Conservation (phyloP, 2,329 filamentous ascomycete genomes). For the Zymoseptoria pseudotritici region DNA sequence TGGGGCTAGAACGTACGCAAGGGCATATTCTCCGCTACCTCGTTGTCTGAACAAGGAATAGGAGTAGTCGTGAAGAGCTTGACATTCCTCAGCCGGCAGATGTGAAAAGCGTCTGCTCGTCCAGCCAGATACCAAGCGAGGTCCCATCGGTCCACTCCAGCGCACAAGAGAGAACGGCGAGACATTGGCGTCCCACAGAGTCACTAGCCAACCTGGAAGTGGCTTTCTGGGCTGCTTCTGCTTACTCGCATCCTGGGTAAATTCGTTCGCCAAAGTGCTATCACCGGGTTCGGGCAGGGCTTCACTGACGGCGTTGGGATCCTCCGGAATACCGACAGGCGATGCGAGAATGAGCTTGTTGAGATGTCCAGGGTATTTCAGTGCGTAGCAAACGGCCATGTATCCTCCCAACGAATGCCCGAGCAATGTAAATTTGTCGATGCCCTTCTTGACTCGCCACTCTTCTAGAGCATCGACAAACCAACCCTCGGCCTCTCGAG, state of each 20-base stretch:
- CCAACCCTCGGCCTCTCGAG: slow-evolving; percentile 85
- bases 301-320: slow-evolving; percentile 79
- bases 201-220: slow-evolving; percentile 78
- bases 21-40: slow-evolving; percentile 86
- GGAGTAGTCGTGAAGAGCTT: slow-evolving; percentile 83
- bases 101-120: slow-evolving; percentile 88
- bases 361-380: slow-evolving; percentile 89
- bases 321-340: slow-evolving; percentile 88
- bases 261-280: slow-evolving; percentile 68
- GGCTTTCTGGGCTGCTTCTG: slow-evolving; percentile 47
- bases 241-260: slow-evolving; percentile 44
- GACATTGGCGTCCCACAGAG: slow-evolving; percentile 94
- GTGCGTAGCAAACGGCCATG: slow-evolving; percentile 85
- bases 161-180: slow-evolving; percentile 90
- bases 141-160: slow-evolving; percentile 80
- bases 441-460: slow-evolving; percentile 80
- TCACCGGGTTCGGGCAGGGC: slow-evolving; percentile 69
- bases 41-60: slow-evolving; percentile 90
- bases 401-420: slow-evolving; percentile 94
- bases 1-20: slow-evolving; percentile 86
- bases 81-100: slow-evolving; percentile 69
- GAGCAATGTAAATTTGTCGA: slow-evolving; percentile 87
- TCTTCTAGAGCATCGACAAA: slow-evolving; percentile 95
- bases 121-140: slow-evolving; percentile 89
- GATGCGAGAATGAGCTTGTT: slow-evolving; percentile 96